Evolutionary conservation across 768 basidiomycete genomes (phyloP).

Genomic region (Lactarius sanguifluus): DNA sequence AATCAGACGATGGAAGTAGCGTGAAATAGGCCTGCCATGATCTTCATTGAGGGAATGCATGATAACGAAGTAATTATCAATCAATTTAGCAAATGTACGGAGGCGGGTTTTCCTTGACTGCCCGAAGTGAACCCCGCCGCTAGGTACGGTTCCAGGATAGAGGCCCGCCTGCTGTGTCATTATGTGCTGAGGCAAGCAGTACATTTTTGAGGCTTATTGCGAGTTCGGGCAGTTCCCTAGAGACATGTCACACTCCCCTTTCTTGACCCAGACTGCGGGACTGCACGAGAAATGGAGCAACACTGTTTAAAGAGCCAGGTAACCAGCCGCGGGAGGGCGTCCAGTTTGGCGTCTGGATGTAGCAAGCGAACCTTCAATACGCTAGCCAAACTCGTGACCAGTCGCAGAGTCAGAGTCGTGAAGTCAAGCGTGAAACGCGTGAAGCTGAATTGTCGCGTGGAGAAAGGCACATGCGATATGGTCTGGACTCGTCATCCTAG

Average conservation of each 20-base stretch:
- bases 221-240: background rate
- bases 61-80: no score
- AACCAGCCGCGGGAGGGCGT: no score
- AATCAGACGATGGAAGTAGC: background rate
- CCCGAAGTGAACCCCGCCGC: background rate
- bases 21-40: background rate
- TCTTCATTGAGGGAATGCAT: no score
- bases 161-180: background rate
- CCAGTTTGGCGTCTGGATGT: background rate
- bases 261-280: background rate
- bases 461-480: no score
- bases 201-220: background rate
- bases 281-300: no score
- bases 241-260: background rate
- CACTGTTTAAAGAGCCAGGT: no score
- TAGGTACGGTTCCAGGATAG: background rate
- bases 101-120: background rate
- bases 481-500: no score
- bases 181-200: background rate
- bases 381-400: no score
- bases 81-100: no score
- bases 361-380: background rate
- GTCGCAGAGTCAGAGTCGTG: background rate
- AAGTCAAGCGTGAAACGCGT: no score
- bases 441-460: no score